Percentiles rank a stretch among this genome's conserved stretches.
These are phyloP conservation scores for Aspergillus latus DNA, from an alignment of 2,329 filamentous ascomycete genomes.

Conservation along the genomic window DNA sequence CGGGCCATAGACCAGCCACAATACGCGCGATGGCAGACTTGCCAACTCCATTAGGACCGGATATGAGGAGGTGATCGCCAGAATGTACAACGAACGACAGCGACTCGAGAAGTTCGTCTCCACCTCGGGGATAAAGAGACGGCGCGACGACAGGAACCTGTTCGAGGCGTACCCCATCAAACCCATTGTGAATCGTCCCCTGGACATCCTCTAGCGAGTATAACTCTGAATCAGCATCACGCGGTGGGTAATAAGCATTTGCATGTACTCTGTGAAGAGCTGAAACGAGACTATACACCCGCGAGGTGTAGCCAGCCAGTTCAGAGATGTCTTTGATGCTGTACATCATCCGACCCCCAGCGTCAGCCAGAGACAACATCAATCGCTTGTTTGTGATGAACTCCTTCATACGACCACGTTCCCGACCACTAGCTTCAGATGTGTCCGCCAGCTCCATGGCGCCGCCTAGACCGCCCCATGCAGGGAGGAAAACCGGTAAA, in stretches of 20 bases:
- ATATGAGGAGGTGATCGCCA: slow-evolving; percentile 91
- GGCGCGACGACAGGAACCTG: slow-evolving; percentile 92
- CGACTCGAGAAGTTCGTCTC: slow-evolving; percentile 86
- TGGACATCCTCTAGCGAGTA: slow-evolving; percentile 90
- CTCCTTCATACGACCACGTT: slow-evolving; percentile 89
- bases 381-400: slow-evolving; percentile 99
- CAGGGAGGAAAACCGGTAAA: slow-evolving; percentile 90
- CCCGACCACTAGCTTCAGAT: slow-evolving; percentile 49
- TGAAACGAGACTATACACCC: slow-evolving; percentile 92
- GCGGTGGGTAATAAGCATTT: slow-evolving; percentile 73
- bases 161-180: slow-evolving; percentile 90
- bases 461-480: slow-evolving; percentile 84
- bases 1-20: slow-evolving; percentile 90
- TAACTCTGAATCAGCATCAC: slow-evolving; percentile 69
- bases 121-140: slow-evolving; percentile 80
- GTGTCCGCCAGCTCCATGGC: slow-evolving; percentile 61
- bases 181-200: slow-evolving; percentile 90
- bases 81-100: slow-evolving; percentile 85
- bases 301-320: slow-evolving; percentile 90
- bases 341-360: slow-evolving; percentile 98
- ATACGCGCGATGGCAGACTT: slow-evolving; percentile 87
- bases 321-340: slow-evolving; percentile 97
- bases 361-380: slow-evolving; percentile 95
- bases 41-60: slow-evolving; percentile 89
- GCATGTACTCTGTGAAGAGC: slow-evolving; percentile 93